Evolutionary conservation across 257 asterid species (phyloP).

Genomic region (Solanum phureja): DNA sequence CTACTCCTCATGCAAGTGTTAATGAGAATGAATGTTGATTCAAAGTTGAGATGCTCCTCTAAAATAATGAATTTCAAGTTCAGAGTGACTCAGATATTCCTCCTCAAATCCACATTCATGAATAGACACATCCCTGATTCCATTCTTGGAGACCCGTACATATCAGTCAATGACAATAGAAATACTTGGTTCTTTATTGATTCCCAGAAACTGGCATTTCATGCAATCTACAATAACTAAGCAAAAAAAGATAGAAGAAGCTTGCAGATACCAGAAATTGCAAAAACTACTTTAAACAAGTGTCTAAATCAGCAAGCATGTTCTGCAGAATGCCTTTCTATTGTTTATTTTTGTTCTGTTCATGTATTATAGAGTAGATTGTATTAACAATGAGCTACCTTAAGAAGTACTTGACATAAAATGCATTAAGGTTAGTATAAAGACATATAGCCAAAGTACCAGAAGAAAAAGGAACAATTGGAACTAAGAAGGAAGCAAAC

Average conservation of each 20-base stretch:
- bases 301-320: background rate
- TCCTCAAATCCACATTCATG: background rate
- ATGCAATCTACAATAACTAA: background rate
- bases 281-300: background rate
- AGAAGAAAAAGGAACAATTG: background rate
- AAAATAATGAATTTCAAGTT: background rate
- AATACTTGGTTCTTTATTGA: background rate
- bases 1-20: background rate
- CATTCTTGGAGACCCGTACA: background rate
- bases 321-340: background rate
- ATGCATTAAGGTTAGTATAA: background rate
- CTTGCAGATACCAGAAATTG: background rate
- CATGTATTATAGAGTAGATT: background rate
- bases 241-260: background rate
- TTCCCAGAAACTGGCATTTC: background rate
- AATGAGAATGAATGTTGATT: background rate
- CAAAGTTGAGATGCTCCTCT: background rate
- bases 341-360: background rate
- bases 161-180: background rate
- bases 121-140: background rate
- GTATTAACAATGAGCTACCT: background rate
- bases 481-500: slow-evolving; percentile 21
- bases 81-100: background rate
- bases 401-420: background rate
- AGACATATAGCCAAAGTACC: background rate